Evolutionary conservation across 2,329 filamentous ascomycete genomes (phyloP), one percentile per base, ranked within the genome.

Genomic region (Colletotrichum australisinense): DNA sequence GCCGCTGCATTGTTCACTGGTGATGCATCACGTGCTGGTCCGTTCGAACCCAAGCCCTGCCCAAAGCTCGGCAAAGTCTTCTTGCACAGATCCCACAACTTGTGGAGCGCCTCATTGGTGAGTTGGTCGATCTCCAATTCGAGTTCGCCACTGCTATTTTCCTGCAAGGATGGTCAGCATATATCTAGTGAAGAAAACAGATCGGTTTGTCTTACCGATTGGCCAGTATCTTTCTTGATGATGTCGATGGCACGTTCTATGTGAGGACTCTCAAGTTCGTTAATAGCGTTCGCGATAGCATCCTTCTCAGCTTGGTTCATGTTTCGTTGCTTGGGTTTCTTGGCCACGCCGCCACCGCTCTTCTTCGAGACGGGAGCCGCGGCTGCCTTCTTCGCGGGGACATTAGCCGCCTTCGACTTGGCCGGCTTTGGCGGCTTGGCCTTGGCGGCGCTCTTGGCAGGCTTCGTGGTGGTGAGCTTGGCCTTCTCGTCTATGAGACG

Each of bases 271-370:
- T 95, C 92, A 70, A 98, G 90, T 75, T 92, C 92, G 78, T 93
- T 93, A 75, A 98, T 97, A 16, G 94, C 93, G 72, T 93, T 92
- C 1, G 95, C 96, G 71, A 99, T 97, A 76, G 95, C 91, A 71
- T 97, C 94, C 86, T 98, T 98, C 84, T 99, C 95, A 4, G 93
- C 88, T 72, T 91, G 92, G 57, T 95, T 91, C 79, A 94, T 90
- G 67, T 89, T 88, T n/a, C 88, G 85, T 78, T 90, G 92, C 74
- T 86, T 88, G 14, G 68, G 26, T 79, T 83, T 85, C 78, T 85
- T 85, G 6, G 79, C 67, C 0, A 82, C 79, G 78, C 89, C 88
- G 81, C 90, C 86, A 71, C 80, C 79, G 62, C 64, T 70, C 77
- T 83, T 82, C 78, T 80, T 83, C 3, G 80, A 69, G 0, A 80